phyloP scores from a whole-genome alignment of 768 basidiomycete genomes.

The Trametes maxima region DNA sequence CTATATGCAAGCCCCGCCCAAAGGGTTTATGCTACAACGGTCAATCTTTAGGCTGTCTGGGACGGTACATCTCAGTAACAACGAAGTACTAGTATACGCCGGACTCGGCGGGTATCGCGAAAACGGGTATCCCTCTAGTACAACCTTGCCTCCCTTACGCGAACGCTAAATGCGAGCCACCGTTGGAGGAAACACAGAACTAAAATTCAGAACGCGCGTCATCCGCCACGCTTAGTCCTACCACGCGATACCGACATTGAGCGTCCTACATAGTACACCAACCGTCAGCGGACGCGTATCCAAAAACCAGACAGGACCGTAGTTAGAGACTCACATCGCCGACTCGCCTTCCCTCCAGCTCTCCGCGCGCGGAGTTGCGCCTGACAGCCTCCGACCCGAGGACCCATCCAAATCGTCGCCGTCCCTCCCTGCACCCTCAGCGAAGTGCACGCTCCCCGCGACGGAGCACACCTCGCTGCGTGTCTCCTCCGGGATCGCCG shows the following conservation, averaged over 20 bases:
- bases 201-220: too few species aligned
- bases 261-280: neutral
- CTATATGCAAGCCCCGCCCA: too few species aligned
- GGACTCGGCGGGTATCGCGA: too few species aligned
- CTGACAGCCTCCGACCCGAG: neutral
- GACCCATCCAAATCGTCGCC: neutral
- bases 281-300: neutral
- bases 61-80: too few species aligned
- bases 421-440: neutral
- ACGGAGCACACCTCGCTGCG: constrained; percentile 24
- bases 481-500: constrained; percentile 31
- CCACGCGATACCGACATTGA: constrained; percentile 19
- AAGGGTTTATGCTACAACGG: too few species aligned
- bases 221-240: too few species aligned
- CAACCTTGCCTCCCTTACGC: too few species aligned
- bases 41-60: too few species aligned
- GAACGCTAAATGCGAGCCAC: neutral
- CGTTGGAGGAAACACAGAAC: neutral
- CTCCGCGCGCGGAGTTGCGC: constrained; percentile 1
- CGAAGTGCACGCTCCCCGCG: constrained; percentile 6
- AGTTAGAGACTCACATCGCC: constrained; percentile 10
- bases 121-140: too few species aligned
- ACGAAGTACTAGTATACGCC: too few species aligned
- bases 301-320: neutral
- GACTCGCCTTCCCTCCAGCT: constrained; percentile 26